These are phyloP conservation scores for Colletotrichum echinochloae DNA, from an alignment of 2,329 filamentous ascomycete genomes.

Conservation along the genomic window DNA sequence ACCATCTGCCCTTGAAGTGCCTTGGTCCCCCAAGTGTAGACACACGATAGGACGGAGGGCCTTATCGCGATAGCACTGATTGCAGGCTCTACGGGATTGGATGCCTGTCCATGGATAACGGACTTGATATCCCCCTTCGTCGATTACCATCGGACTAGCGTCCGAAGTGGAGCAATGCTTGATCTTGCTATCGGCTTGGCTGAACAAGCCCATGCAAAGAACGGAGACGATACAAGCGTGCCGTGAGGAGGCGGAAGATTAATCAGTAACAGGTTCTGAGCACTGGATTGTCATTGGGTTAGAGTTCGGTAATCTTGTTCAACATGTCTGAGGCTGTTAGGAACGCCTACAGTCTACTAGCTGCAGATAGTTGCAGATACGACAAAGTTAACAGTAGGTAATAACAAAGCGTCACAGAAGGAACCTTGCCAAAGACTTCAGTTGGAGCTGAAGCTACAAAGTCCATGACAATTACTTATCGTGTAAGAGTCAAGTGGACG, in stretches of 20 bases:
- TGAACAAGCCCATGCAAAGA: neutral
- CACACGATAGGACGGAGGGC: neutral
- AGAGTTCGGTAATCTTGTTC: neutral
- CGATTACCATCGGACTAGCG: neutral
- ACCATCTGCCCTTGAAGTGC: neutral
- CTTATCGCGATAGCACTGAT: conserved; percentile 5
- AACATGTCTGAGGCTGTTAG: neutral
- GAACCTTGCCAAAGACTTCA: neutral
- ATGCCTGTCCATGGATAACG: neutral
- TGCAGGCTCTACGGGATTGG: neutral
- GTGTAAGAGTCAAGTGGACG: neutral
- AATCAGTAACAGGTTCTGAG: neutral
- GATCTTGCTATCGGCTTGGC: neutral
- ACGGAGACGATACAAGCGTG: neutral
- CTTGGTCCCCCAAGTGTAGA: neutral
- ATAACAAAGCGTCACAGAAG: neutral
- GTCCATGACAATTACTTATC: neutral
- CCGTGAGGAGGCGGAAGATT: neutral
- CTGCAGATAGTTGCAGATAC: neutral
- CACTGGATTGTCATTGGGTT: neutral
- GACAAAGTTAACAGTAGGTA: neutral
- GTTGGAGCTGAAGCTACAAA: neutral
- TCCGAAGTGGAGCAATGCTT: neutral
- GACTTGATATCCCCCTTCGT: neutral
- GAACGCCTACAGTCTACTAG: too few relatives aligned